Base-by-base conservation (phyloP, 2,329 filamentous ascomycete species). In the Volutella citrinella region DNA sequence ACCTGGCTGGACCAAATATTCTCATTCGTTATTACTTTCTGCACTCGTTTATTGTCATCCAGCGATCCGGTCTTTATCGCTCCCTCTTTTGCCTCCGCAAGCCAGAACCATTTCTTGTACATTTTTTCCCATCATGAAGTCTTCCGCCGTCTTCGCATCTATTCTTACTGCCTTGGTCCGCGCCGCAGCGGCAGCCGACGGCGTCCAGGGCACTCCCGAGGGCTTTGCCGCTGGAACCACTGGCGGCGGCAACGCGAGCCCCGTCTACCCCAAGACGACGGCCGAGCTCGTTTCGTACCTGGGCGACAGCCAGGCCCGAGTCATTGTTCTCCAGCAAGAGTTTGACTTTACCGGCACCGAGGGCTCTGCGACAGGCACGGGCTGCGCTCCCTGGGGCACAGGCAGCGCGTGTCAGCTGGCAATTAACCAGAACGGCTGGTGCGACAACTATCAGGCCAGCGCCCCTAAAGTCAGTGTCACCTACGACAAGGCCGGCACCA, bases 341-440 rank as follows among this genome's bases (percentile, higher is more conserved):
- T 69, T 70, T 49, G 68, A 78, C 59, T 79, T 75, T 62, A 70
- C 61, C 17, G 66, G 64, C 23, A 66, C 65, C 15, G 74, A 78
- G 52, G 75, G 75, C 27, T 69, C 63, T 4, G 63, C 59, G 4
- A 71, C 64, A 16, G 65, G 54, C 15, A 66, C 63, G 16, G 76
- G 76, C 18, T 80, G 77, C 51, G 69, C 74, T 14, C 75, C 76
- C 12, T 74, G 68, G 57, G 74, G 70, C 19, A 74, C 71, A 25
- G 66, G 52, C 12, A 57, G 66, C 8, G 59, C 36, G 7, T 74
- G 77, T 57, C 76, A 80, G 63, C 46, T 69, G 26, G 74, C 76
- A 39, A 78, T 81, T 53, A 72, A 79, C 60, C 63, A 74, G 60
- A 60, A 76, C 49, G 52, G 67, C 52, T 76, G 72, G 69, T 80